Evolutionary conservation across 2,329 filamentous ascomycete species (phyloP), one percentile per base, ranked within the genome.

Genomic region (Ilyonectria robusta): DNA sequence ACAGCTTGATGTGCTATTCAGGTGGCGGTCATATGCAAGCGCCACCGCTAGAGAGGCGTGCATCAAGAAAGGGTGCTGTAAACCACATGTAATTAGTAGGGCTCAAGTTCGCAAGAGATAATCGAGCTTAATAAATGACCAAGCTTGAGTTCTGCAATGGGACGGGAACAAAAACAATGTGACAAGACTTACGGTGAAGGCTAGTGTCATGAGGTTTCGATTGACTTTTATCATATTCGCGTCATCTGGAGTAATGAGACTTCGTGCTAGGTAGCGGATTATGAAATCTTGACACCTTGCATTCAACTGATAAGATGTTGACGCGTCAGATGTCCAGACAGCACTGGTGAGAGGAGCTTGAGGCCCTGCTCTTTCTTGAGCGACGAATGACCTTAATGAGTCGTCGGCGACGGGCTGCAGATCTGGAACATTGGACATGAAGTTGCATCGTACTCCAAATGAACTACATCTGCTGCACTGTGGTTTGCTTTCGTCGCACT

Each of bases 401-500:
- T 76, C 76, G 47, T 71, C 71, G 8, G 74, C 70, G 1, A 79
- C 29, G 8, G 81, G 76, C 31, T 84, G 80, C 0, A 85, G 73
- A 58, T 85, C 81, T 0, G 80, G 64, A 1, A 81, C 56, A 54
- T 78, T 75, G 1, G 77, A 58, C 4, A 75, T 67, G 51, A 81
- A 85, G 59, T 84, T 86, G 74, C 85, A 86, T 56, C 82, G 15
- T 0, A 86, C 78, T 0, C 84, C 80, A n/a, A 81, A 86, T 3
- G 77, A 79, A 23, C 42, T 64, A 70, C 85, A 87, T 72, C 70
- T 80, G 13, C 73, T 78, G 74, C 85, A 87, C 5, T 77, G 69
- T 1, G 84, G 84, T 61, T 80, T 85, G 35, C 35, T 55, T 73
- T 86, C 84, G 46, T 86, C 84, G 46, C 85, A 87, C 84, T 86